Evolutionary conservation across 345 rosid species (phyloP), one percentile per base, ranked within the genome.

Genomic region (Physaria fendleri): DNA sequence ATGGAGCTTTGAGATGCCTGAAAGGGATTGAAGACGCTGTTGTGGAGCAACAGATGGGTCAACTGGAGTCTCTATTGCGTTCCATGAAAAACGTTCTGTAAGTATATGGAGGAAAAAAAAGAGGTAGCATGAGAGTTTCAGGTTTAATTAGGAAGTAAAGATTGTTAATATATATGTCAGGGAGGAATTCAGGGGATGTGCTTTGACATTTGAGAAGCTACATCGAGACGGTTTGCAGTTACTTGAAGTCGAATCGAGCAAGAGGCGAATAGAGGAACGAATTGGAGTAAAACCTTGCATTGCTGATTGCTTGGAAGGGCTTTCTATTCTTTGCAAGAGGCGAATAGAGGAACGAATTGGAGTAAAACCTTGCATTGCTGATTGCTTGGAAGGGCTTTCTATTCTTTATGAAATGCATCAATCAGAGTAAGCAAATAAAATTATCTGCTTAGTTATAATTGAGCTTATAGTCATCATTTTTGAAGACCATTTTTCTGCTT

Each of bases 341-440:
- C 81, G 76, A 54, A 32, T 80, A 74, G 75, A 72, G 64, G 84
- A 73, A 32, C 73, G 79, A 52, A 38, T 85, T 65, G 98, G 98
- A 11, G 38, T 79, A 45, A 92, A 85, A 68, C 98, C 96, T 3
- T 56, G 66, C 62, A 74, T 88, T 21, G 66, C 66, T 24, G 85
- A 85, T 78, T 88, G 96, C 73, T 66, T 80, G 54, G 82, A 91
- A 29, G 88, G 96, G 14, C 90, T 91, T 46, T 63, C 62, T 74
- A 54, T 77, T 71, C 84, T 91, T 56, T 62, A 72, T 56, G 82
- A 82, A 4, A 88, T 88, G 90, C 86, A 85, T 59, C 56, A 43
- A 20, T 78, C 92, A 8, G 95, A 91, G 96, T 85, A 82, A 61
- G 78, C 11, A 32, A 49, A 43, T 15, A 16, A 2, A 50, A 59